Percentiles rank a stretch among this genome's conserved stretches.
These are phyloP conservation scores for Nothophytophthora sp. DNA, from an alignment of 352 stramenopile genomes.

Conservation along the genomic window DNA sequence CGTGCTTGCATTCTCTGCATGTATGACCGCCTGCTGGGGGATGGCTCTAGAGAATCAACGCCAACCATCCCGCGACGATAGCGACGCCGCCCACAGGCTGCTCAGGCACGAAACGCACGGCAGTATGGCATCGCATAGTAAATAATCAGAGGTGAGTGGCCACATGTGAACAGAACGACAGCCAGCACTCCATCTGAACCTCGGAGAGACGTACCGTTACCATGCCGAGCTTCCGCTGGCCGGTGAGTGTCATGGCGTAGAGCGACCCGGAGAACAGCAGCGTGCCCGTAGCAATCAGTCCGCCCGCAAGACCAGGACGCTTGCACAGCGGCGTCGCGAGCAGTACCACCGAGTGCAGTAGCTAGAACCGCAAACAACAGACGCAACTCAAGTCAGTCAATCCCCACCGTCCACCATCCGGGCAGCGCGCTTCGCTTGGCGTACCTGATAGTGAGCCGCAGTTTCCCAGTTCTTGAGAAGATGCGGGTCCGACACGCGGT, in stretches of 20 bases:
- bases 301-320: slow-evolving; percentile 42
- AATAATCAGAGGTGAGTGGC: not conserved
- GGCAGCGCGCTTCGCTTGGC: too few species aligned
- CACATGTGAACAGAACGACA: not conserved
- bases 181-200: slow-evolving; percentile 1
- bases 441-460: slow-evolving; percentile 61
- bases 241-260: slow-evolving; percentile 61
- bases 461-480: slow-evolving; percentile 76
- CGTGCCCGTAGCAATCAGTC: slow-evolving; percentile 43
- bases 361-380: slow-evolving; percentile 13
- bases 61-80: slow-evolving; percentile 72
- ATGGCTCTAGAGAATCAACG: slow-evolving; percentile 66
- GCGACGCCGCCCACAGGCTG: slow-evolving; percentile 73
- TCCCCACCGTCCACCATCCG: too few species aligned
- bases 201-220: slow-evolving; percentile 53
- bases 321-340: slow-evolving; percentile 47
- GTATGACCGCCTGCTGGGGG: too few species aligned
- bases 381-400: too few species aligned
- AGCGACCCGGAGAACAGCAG: slow-evolving; percentile 66
- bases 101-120: not conserved
- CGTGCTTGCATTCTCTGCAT: too few species aligned
- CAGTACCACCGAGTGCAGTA: slow-evolving; percentile 58
- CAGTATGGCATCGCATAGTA: not conserved
- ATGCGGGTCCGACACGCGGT: slow-evolving; percentile 58
- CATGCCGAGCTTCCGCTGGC: slow-evolving; percentile 55